Percentiles rank a stretch among this genome's conserved stretches.
These are phyloP conservation scores for Phytophthora cryptogea DNA, from an alignment of 352 stramenopile species.

Conservation along the genomic window DNA sequence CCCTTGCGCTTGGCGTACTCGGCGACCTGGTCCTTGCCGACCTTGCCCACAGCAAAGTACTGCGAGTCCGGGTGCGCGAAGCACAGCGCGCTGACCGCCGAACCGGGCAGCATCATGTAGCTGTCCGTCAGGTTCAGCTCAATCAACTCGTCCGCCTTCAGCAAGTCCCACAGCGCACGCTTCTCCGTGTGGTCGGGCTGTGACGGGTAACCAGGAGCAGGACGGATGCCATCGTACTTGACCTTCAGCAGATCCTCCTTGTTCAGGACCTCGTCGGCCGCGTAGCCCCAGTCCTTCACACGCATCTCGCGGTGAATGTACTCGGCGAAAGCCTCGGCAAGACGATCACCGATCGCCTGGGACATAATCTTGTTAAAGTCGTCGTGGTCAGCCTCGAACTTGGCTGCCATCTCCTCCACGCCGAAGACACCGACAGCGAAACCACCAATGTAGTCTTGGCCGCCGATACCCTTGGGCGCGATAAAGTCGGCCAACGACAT, in stretches of 20 bases:
- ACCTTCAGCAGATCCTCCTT: constrained; percentile 96
- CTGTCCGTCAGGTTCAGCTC: constrained; percentile 94
- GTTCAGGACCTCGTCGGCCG: constrained; percentile 88
- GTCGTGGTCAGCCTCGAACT: constrained; percentile 95
- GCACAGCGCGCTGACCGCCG: constrained; percentile 93
- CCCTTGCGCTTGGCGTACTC: constrained; percentile 95
- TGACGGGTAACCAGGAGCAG: constrained; percentile 96
- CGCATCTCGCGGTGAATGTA: constrained; percentile 97
- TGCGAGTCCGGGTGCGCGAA: constrained; percentile 95
- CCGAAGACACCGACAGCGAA: constrained; percentile 97
- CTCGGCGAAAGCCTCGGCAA: constrained; percentile 94
- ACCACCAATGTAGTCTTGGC: constrained; percentile 93
- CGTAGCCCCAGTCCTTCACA: constrained; percentile 96
- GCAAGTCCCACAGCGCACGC: constrained; percentile 94
- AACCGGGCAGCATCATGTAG: constrained; percentile 97
- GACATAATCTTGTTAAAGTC: constrained; percentile 99
- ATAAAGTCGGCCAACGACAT: constrained; percentile 96
- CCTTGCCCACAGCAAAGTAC: constrained; percentile 98
- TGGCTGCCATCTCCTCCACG: constrained; percentile 91
- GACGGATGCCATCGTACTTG: constrained; percentile 98
- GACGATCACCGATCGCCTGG: constrained; percentile 77
- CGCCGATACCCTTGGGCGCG: constrained; percentile 52
- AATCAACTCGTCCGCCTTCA: constrained; percentile 93
- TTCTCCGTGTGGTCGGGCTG: constrained; percentile 99
- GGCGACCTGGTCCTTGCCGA: constrained; percentile 96